Conservation (phyloP, 495 filamentous ascomycete species). For the Penicillium nucicola region DNA sequence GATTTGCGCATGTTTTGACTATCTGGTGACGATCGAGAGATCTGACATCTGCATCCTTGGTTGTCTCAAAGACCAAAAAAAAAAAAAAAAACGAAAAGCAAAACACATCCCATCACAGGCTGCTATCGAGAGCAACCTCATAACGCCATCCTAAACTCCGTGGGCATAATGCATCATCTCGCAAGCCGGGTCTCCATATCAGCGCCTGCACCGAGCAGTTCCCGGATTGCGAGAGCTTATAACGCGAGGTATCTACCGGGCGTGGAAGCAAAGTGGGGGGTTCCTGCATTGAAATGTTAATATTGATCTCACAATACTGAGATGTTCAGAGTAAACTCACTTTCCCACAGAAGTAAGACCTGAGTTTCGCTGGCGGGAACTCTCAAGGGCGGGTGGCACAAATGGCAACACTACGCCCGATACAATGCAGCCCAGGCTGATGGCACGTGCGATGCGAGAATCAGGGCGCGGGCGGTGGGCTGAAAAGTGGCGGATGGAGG, state of each 20-base stretch:
- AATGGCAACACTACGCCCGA: slow-evolving; percentile 45
- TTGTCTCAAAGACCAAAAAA: too few species aligned
- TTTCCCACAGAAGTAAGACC: slow-evolving; percentile 35
- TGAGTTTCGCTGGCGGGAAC: slow-evolving; percentile 36
- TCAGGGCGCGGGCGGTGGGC: slow-evolving; percentile 38
- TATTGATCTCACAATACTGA: not conserved
- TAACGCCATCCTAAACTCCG: slow-evolving; percentile 15
- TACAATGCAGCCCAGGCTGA: slow-evolving; percentile 39
- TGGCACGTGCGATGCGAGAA: slow-evolving; percentile 36
- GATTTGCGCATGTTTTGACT: not conserved
- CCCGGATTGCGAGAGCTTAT: not conserved
- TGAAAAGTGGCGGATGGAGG: slow-evolving; percentile 44
- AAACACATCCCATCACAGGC: too few species aligned
- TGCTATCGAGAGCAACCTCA: not conserved
- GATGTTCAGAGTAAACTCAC: slow-evolving; percentile 20
- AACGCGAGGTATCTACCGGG: slow-evolving; percentile 26
- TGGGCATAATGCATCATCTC: slow-evolving; percentile 5
- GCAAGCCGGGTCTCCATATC: not conserved
- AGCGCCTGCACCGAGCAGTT: slow-evolving; percentile 16
- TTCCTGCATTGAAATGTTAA: slow-evolving; percentile 17
- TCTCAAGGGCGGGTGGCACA: slow-evolving; percentile 44
- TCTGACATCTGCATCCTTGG: not conserved
- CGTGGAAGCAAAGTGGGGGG: slow-evolving; percentile 48
- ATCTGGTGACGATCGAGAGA: not conserved
- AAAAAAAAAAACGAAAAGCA: too few species aligned